Conservation (phyloP, 176 grass and related monocot species). For the Musa beccarii region DNA sequence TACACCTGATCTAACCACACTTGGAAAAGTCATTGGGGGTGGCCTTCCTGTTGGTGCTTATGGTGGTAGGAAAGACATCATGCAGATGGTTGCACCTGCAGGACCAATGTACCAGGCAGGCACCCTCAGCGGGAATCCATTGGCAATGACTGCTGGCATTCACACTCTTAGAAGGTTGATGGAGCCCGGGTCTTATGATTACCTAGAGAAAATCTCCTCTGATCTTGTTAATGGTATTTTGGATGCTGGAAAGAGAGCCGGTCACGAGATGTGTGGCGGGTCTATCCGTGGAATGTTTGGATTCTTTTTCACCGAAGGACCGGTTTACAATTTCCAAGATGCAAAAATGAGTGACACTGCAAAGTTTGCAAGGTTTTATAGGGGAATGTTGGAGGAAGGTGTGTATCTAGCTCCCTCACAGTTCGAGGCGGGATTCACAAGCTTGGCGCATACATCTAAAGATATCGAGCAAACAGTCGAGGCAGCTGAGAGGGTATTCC, state of each 20-base stretch:
- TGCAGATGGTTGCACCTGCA: constrained; percentile 92
- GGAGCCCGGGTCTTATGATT: constrained; percentile 65
- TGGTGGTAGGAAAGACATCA: constrained; percentile 88
- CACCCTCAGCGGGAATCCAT: constrained; percentile 93
- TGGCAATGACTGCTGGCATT: constrained; percentile 97
- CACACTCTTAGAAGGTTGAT: constrained; percentile 72
- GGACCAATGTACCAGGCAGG: constrained; percentile 98
- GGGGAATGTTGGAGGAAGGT: constrained; percentile 92
- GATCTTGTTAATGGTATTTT: constrained; percentile 64
- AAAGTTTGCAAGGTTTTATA: constrained; percentile 86
- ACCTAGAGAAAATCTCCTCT: constrained; percentile 82
- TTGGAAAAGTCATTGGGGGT: constrained; percentile 91
- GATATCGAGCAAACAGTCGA: constrained; percentile 69
- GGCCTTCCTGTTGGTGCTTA: constrained; percentile 96
- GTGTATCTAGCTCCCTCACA: constrained; percentile 91
- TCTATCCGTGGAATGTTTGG: constrained; percentile 94
- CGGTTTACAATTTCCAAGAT: constrained; percentile 76
- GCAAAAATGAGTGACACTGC: constrained; percentile 79
- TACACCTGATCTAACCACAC: constrained; percentile 78
- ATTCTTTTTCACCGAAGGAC: constrained; percentile 63
- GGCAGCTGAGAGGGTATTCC: constrained; percentile 81
- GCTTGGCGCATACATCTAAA: constrained; percentile 68
- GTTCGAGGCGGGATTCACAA: constrained; percentile 94
- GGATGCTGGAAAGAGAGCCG: constrained; percentile 52
- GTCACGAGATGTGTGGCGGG: constrained; percentile 89